These are phyloP conservation scores for Aspergillus quadricinctus DNA, from an alignment of 2,329 filamentous ascomycete species.

Conservation along the genomic window DNA sequence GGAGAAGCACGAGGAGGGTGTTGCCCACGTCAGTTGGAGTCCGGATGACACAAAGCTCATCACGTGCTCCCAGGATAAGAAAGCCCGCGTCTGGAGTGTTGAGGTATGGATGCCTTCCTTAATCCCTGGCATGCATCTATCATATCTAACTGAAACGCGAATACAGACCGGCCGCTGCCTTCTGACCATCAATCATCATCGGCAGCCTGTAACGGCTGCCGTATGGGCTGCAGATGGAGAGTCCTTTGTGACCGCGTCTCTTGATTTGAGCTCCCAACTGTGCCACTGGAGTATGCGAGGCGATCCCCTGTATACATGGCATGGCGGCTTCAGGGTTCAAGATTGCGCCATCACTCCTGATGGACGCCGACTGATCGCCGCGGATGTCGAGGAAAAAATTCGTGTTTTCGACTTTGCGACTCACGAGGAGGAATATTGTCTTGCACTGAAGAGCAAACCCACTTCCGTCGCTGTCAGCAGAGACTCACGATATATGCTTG, in stretches of 20 bases:
- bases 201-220: slow-evolving; percentile 81
- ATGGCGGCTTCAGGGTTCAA: slow-evolving; percentile 69
- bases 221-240: slow-evolving; percentile 80
- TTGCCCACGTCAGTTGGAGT: slow-evolving; percentile 84
- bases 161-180: slow-evolving; percentile 60
- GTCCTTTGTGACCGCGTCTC: slow-evolving; percentile 73
- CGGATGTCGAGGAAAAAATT: slow-evolving; percentile 65
- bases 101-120: slow-evolving; percentile 48
- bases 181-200: slow-evolving; percentile 63
- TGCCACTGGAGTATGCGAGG: slow-evolving; percentile 67
- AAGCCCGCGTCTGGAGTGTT: slow-evolving; percentile 71
- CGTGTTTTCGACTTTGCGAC: slow-evolving; percentile 79
- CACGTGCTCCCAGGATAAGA: slow-evolving; percentile 72
- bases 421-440: slow-evolving; percentile 68
- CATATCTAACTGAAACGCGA: slow-evolving; percentile 7
- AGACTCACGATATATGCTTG: slow-evolving; percentile 75
- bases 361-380: slow-evolving; percentile 73
- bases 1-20: slow-evolving; percentile 62
- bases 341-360: slow-evolving; percentile 80
- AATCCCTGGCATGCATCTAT: not conserved
- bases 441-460: slow-evolving; percentile 63
- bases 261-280: slow-evolving; percentile 64
- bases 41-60: slow-evolving; percentile 84
- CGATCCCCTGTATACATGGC: slow-evolving; percentile 61
- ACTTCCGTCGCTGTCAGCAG: slow-evolving; percentile 77